A percentile compares a stretch with the other conserved stretches of the same genome.
These are phyloP conservation scores for Podila epicladia DNA, from an alignment of 192 early-diverging fungal species.

Conservation along the genomic window DNA sequence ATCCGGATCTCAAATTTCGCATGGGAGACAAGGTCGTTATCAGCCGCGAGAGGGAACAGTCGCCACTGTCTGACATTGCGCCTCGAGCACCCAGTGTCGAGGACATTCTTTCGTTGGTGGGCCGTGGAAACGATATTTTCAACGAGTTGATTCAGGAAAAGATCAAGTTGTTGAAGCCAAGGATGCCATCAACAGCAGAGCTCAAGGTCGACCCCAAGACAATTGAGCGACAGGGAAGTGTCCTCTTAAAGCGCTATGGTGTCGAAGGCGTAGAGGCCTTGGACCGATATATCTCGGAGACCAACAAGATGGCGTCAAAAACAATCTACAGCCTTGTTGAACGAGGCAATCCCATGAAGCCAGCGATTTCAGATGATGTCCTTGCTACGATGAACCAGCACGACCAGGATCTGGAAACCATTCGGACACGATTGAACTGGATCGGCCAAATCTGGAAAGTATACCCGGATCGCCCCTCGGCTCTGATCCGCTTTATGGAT, in stretches of 20 bases:
- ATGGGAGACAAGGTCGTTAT: slow-evolving; percentile 49
- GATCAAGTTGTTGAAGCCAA: not conserved
- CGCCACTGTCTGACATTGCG: slow-evolving; percentile 34
- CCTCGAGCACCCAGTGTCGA: slow-evolving; percentile 48
- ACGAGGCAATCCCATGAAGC: slow-evolving; percentile 25
- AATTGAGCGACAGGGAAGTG: slow-evolving; percentile 19
- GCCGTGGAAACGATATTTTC: slow-evolving; percentile 39
- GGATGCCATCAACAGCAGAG: not conserved
- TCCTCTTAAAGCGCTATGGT: slow-evolving; percentile 36
- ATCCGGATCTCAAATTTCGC: slow-evolving; percentile 50
- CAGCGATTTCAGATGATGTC: slow-evolving; percentile 25
- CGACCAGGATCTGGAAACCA: slow-evolving; percentile 37
- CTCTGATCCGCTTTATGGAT: slow-evolving; percentile 51
- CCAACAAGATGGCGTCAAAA: slow-evolving; percentile 29
- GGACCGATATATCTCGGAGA: slow-evolving; percentile 44
- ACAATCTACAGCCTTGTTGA: slow-evolving; percentile 29
- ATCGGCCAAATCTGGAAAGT: slow-evolving; percentile 59
- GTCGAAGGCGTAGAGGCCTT: slow-evolving; percentile 44
- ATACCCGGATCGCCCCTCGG: slow-evolving; percentile 40
- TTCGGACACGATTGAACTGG: slow-evolving; percentile 51
- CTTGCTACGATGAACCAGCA: slow-evolving; percentile 26
- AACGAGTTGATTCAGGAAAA: slow-evolving; percentile 15
- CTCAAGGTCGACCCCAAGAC: slow-evolving; percentile 7
- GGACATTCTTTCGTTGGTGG: slow-evolving; percentile 27
- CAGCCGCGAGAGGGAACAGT: slow-evolving; percentile 37